Evolutionary conservation across 352 stramenopile species (phyloP).

Genomic region (Phytopythium aichiense): DNA sequence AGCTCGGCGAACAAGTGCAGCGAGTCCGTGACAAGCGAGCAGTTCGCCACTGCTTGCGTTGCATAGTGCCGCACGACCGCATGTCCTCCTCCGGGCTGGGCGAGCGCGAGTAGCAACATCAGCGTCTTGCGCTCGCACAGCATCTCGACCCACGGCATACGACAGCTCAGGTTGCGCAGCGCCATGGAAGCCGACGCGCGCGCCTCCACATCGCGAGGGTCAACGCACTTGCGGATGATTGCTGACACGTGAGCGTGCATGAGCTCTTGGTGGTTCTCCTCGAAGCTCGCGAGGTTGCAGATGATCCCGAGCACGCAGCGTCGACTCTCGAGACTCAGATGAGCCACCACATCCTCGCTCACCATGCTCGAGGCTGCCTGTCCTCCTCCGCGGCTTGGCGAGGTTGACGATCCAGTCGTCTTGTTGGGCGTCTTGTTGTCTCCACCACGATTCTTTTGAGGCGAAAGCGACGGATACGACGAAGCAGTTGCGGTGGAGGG

Average conservation of each 20-base stretch:
- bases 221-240: slow-evolving; percentile 66
- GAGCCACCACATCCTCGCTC: slow-evolving; percentile 6
- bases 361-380: not conserved
- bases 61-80: slow-evolving; percentile 57
- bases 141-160: slow-evolving; percentile 75
- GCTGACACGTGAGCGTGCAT: slow-evolving; percentile 70
- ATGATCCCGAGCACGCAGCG: slow-evolving; percentile 63
- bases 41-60: slow-evolving; percentile 67
- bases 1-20: slow-evolving; percentile 71
- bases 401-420: not conserved
- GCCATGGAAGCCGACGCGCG: slow-evolving; percentile 67
- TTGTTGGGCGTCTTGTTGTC: not conserved
- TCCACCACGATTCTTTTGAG: not conserved
- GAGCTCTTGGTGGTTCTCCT: slow-evolving; percentile 78
- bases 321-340: slow-evolving; percentile 29
- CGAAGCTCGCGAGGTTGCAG: slow-evolving; percentile 71
- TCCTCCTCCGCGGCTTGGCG: not conserved
- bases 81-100: slow-evolving; percentile 34
- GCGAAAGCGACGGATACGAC: not conserved
- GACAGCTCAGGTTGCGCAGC: slow-evolving; percentile 67
- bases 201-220: slow-evolving; percentile 55
- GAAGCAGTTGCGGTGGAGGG: not conserved
- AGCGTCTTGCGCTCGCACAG: slow-evolving; percentile 71
- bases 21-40: slow-evolving; percentile 69
- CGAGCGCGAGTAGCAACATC: slow-evolving; percentile 52